Conservation (phyloP, 2,329 filamentous ascomycete genomes). For the Seiridium unicorne region DNA sequence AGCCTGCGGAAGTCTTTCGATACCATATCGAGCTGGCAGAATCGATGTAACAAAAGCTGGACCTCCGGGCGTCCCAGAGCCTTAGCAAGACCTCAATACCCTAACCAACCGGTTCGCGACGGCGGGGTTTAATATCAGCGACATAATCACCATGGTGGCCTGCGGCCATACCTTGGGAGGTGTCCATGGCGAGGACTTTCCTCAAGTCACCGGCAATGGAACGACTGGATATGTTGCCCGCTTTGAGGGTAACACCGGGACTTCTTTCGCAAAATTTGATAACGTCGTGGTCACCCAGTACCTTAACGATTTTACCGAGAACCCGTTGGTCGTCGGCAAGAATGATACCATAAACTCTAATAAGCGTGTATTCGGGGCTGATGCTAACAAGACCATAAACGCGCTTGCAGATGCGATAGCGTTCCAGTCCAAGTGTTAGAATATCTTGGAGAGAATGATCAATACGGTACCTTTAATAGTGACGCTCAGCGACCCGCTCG, state of each 20-base stretch:
- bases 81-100: constrained; percentile 22
- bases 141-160: constrained; percentile 35
- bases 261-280: constrained; percentile 32
- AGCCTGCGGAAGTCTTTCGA: constrained; percentile 20
- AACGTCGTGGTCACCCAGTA: constrained; percentile 42
- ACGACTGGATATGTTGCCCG: constrained; percentile 33
- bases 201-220: constrained; percentile 35
- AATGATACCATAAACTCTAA: constrained; percentile 40
- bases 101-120: constrained; percentile 26
- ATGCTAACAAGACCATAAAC: constrained; percentile 42
- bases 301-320: constrained; percentile 35
- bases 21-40: constrained; percentile 28
- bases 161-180: constrained; percentile 37
- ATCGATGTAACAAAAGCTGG: constrained; percentile 29
- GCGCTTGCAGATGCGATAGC: constrained; percentile 31
- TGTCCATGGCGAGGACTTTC: constrained; percentile 42
- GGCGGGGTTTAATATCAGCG: constrained; percentile 28
- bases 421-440: constrained; percentile 32
- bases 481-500: constrained; percentile 24
- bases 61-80: constrained; percentile 29
- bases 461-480: constrained; percentile 30
- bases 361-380: constrained; percentile 39
- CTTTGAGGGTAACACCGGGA: constrained; percentile 22
- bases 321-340: constrained; percentile 39
- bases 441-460: constrained; percentile 32